Percentiles rank a stretch among this genome's conserved stretches.
Evolutionary conservation across 495 filamentous ascomycete species (phyloP).

Genomic region (Patellaria atrata): DNA sequence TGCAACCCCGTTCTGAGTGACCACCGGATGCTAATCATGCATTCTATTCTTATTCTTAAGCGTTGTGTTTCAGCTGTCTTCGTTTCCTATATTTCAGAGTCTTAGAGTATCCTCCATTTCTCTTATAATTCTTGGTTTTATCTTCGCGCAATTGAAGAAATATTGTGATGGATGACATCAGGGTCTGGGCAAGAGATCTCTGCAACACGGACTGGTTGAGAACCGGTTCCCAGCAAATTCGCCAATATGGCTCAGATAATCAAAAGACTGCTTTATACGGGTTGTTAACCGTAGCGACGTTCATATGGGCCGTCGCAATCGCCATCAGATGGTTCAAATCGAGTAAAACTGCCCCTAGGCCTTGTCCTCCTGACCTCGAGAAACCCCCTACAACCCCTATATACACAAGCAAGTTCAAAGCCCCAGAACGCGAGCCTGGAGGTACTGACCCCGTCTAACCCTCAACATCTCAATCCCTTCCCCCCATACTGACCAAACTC

Average conservation of each 20-base stretch:
- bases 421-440: constrained; percentile 19
- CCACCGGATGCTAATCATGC: too few species aligned
- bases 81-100: neutral
- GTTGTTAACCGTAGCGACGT: constrained; percentile 5
- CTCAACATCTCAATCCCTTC: constrained; percentile 4
- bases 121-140: neutral
- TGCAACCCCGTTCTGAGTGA: too few species aligned
- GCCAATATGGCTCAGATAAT: constrained; percentile 1
- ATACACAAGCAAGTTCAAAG: constrained; percentile 12
- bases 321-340: neutral
- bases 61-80: neutral
- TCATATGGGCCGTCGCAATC: constrained; percentile 6
- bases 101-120: neutral
- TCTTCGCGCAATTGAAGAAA: neutral
- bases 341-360: neutral
- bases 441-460: constrained; percentile 16
- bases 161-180: constrained; percentile 14
- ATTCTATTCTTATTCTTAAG: too few species aligned
- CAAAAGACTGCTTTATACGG: constrained; percentile 11
- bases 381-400: constrained; percentile 11
- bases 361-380: constrained; percentile 24
- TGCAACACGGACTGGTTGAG: constrained; percentile 7
- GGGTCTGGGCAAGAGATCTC: constrained; percentile 14
- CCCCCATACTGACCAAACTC: constrained; percentile 4
- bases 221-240: neutral